Percentiles rank a stretch among this genome's conserved stretches.
Evolutionary conservation across 306 rosid species (phyloP).

Genomic region (Malus orientalis): DNA sequence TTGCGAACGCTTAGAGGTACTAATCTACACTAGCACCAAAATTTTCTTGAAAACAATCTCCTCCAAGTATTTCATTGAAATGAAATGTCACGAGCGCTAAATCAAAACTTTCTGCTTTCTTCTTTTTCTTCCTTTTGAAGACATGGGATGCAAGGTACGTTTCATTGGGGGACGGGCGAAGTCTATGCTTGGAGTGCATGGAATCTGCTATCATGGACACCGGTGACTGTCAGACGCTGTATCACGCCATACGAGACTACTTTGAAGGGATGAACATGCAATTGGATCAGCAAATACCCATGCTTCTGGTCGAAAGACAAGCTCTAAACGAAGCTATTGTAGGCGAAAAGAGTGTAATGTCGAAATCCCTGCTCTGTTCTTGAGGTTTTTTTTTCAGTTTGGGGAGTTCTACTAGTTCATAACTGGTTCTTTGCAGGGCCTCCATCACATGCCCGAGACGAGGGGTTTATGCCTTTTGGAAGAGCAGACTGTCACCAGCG

Average conservation of each 20-base stretch:
- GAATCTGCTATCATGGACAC: constrained; percentile 97
- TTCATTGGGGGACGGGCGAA: constrained; percentile 78
- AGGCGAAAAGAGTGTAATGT: constrained; percentile 74
- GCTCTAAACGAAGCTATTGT: constrained; percentile 97
- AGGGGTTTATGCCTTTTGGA: constrained; percentile 97
- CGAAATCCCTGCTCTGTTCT: not conserved
- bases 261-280: constrained; percentile 95
- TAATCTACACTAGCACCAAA: constrained; percentile 7
- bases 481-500: constrained; percentile 93
- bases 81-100: not conserved
- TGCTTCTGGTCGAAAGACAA: constrained; percentile 97
- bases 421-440: constrained; percentile 52
- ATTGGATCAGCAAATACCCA: constrained; percentile 89
- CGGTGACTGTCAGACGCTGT: constrained; percentile 94
- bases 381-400: not conserved
- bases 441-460: constrained; percentile 95
- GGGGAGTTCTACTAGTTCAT: constrained; percentile 13
- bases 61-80: not conserved
- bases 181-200: constrained; percentile 89
- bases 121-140: constrained; percentile 19
- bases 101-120: not conserved
- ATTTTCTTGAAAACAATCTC: not conserved
- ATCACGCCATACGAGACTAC: constrained; percentile 81
- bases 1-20: constrained; percentile 94
- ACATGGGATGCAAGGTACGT: constrained; percentile 71